Conservation (phyloP, 768 basidiomycete species). For the Daedalea quercina region DNA sequence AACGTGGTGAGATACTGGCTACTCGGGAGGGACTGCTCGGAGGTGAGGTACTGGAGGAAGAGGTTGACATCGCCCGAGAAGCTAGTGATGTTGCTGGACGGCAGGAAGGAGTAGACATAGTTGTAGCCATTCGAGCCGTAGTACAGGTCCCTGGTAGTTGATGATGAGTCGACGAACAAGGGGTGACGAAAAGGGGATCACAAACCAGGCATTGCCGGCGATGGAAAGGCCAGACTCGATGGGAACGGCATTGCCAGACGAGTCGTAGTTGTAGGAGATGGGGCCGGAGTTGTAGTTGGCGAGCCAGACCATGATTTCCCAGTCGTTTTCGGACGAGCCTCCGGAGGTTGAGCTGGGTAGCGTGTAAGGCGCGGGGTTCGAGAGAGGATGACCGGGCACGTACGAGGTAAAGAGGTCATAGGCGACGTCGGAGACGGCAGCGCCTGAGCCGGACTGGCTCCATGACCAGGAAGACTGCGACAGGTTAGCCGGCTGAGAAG, state of each 20-base stretch:
- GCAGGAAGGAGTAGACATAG: slow-evolving; percentile 30
- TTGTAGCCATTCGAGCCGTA: slow-evolving; percentile 47
- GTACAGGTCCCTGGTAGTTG: slow-evolving; percentile 33
- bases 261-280: slow-evolving; percentile 42
- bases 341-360: slow-evolving; percentile 16
- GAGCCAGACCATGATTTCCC: slow-evolving; percentile 63
- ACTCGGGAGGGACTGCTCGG: slow-evolving; percentile 35
- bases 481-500: neutral
- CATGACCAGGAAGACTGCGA: slow-evolving; percentile 49
- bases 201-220: slow-evolving; percentile 43
- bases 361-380: no score
- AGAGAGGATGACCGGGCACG: no score
- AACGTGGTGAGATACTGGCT: slow-evolving; percentile 53
- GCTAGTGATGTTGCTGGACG: slow-evolving; percentile 36
- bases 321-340: slow-evolving; percentile 34
- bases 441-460: slow-evolving; percentile 37
- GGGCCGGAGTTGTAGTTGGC: slow-evolving; percentile 52
- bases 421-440: slow-evolving; percentile 47
- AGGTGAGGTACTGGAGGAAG: slow-evolving; percentile 54
- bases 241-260: slow-evolving; percentile 39
- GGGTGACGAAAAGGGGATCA: neutral
- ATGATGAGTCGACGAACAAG: neutral
- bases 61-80: slow-evolving; percentile 48
- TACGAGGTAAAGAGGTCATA: slow-evolving; percentile 60
- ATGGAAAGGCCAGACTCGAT: slow-evolving; percentile 37